phyloP scores from a whole-genome alignment of 2,329 filamentous ascomycete species.

The Aspergillus brasiliensis region DNA sequence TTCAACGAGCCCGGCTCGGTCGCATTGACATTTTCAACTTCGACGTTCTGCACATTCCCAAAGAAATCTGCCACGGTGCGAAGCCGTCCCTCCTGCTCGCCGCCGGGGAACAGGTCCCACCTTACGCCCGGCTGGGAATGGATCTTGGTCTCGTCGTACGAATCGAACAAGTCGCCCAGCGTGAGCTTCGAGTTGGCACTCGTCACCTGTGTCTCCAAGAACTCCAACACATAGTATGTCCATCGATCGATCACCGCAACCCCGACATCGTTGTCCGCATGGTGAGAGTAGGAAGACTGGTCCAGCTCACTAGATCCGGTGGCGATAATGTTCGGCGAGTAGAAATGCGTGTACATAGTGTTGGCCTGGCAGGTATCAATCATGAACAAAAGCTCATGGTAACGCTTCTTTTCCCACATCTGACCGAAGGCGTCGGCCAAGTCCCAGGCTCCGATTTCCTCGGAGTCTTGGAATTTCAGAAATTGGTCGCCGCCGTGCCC shows the following conservation, averaged over 20 bases:
- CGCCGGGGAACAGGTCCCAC: slow-evolving; percentile 92
- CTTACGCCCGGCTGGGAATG: slow-evolving; percentile 89
- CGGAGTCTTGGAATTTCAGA: slow-evolving; percentile 95
- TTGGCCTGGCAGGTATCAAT: slow-evolving; percentile 99
- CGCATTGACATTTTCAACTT: slow-evolving; percentile 68
- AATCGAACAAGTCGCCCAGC: slow-evolving; percentile 91
- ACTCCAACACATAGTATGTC: slow-evolving; percentile 98
- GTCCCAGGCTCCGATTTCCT: slow-evolving; percentile 96
- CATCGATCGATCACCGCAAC: slow-evolving; percentile 98
- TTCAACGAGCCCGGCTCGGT: slow-evolving; percentile 56
- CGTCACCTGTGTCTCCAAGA: slow-evolving; percentile 85
- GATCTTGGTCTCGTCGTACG: slow-evolving; percentile 92
- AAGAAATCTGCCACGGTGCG: slow-evolving; percentile 95
- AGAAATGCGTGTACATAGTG: slow-evolving; percentile 98
- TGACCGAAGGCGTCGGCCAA: slow-evolving; percentile 96
- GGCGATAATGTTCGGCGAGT: slow-evolving; percentile 96
- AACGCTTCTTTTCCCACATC: slow-evolving; percentile 99
- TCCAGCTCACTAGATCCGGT: slow-evolving; percentile 96
- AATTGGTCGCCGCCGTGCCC: slow-evolving; percentile 98
- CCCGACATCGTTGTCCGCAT: slow-evolving; percentile 96
- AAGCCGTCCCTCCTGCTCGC: slow-evolving; percentile 73
- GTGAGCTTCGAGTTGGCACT: slow-evolving; percentile 86
- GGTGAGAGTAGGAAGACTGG: slow-evolving; percentile 95
- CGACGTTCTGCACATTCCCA: slow-evolving; percentile 95
- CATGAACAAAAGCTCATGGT: slow-evolving; percentile 98